A percentile compares a stretch with the other conserved stretches of the same genome.
Evolutionary conservation across 2,329 filamentous ascomycete species (phyloP).

Genomic region (Purpureocillium lavendulum): DNA sequence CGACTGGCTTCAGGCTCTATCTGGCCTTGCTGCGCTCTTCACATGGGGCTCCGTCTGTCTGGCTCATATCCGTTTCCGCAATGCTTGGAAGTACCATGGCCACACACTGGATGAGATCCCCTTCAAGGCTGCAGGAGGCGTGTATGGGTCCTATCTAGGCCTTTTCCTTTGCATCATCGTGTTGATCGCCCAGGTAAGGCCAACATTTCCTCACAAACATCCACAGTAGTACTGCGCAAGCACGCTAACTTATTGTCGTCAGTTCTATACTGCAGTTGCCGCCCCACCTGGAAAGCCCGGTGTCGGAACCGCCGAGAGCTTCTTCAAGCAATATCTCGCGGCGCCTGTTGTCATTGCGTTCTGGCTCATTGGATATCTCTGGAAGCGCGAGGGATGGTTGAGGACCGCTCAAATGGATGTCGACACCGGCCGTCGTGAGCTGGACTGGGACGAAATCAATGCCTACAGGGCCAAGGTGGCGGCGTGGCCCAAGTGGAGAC

Average conservation of each 20-base stretch:
- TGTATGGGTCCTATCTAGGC: no score
- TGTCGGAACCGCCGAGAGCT: constrained; percentile 33
- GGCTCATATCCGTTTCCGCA: no score
- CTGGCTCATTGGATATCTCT: constrained; percentile 49
- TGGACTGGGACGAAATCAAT: constrained; percentile 57
- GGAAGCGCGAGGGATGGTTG: constrained; percentile 57
- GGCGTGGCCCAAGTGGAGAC: constrained; percentile 18
- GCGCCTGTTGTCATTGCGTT: constrained; percentile 44
- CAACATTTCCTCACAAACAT: no score
- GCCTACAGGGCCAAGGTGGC: constrained; percentile 14
- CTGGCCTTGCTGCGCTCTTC: no score
- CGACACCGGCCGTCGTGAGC: constrained; percentile 54
- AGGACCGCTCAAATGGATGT: constrained; percentile 53
- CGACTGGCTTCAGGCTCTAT: no score
- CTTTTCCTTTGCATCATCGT: background rate
- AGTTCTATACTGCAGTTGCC: constrained; percentile 40
- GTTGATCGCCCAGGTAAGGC: no score
- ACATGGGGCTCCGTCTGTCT: no score
- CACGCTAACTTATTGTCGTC: constrained; percentile 4
- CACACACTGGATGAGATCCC: no score
- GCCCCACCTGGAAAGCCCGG: constrained; percentile 19
- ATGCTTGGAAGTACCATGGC: no score
- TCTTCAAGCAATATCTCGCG: constrained; percentile 47
- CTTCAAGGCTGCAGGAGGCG: no score
- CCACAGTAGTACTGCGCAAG: no score